Conservation (phyloP, 2,329 filamentous ascomycete genomes). For the Didymella segeticola region DNA sequence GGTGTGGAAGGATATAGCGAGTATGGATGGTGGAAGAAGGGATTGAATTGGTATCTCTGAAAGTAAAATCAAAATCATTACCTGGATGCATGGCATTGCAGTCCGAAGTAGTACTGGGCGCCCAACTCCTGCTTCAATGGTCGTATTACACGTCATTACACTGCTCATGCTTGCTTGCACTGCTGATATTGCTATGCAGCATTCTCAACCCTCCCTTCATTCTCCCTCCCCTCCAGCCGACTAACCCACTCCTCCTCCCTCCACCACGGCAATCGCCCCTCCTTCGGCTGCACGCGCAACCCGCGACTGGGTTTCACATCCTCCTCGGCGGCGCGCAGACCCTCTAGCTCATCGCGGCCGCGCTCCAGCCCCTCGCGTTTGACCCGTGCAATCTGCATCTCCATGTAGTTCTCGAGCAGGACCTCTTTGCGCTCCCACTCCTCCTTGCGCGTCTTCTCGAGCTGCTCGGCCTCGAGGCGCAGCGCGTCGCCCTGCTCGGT, state of each 20-base stretch:
- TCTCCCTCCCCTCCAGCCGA: slow-evolving; percentile 3
- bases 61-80: no score
- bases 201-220: not conserved
- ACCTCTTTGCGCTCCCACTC: slow-evolving; percentile 85
- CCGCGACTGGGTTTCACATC: slow-evolving; percentile 46
- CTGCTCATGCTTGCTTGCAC: no score
- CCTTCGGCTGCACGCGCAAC: slow-evolving; percentile 33
- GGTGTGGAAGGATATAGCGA: no score
- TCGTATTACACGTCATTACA: not conserved
- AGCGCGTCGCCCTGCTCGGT: slow-evolving; percentile 70
- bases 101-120: no score
- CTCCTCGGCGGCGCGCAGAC: slow-evolving; percentile 39
- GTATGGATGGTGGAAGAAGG: no score
- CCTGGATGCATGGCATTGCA: no score
- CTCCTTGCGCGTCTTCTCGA: slow-evolving; percentile 71
- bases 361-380: slow-evolving; percentile 43
- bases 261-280: slow-evolving; percentile 45
- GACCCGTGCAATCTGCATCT: slow-evolving; percentile 64
- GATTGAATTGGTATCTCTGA: no score
- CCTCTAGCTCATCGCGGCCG: slow-evolving; percentile 36
- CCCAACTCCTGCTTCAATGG: no score
- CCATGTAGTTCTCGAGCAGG: slow-evolving; percentile 76
- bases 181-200: not conserved
- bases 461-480: slow-evolving; percentile 67
- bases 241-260: slow-evolving; percentile 33